Conservation (phyloP, 1,284 basidiomycete species). For the Austroboletus niveus region DNA sequence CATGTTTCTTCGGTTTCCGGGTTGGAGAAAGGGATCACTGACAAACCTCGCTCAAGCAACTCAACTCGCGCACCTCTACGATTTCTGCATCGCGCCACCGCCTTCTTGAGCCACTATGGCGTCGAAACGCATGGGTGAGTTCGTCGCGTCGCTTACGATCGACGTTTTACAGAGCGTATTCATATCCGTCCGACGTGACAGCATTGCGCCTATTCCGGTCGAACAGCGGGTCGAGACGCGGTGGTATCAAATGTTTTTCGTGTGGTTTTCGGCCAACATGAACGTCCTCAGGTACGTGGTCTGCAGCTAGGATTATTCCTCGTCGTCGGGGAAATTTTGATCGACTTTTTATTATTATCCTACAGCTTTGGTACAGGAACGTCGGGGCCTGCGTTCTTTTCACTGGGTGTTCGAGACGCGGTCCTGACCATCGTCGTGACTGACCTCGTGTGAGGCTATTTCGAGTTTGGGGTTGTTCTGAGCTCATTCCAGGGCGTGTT, state of each 20-base stretch:
- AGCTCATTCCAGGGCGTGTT: neutral
- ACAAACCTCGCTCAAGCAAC: neutral
- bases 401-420: conserved; percentile 52
- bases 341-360: neutral
- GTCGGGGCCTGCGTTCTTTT: conserved; percentile 58
- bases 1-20: neutral
- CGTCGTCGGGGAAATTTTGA: neutral
- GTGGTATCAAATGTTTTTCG: conserved; percentile 62
- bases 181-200: conserved; percentile 18
- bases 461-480: neutral
- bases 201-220: conserved; percentile 50
- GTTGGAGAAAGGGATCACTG: conserved; percentile 2
- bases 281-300: conserved; percentile 52
- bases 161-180: neutral
- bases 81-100: conserved; percentile 18
- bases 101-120: conserved; percentile 24
- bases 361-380: conserved; percentile 53
- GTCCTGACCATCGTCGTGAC: conserved; percentile 51
- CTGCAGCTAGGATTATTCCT: too few species aligned
- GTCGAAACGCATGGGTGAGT: conserved; percentile 41
- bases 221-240: conserved; percentile 50
- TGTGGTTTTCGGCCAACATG: conserved; percentile 65
- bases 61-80: conserved; percentile 4
- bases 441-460: conserved; percentile 49
- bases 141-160: neutral